These are phyloP conservation scores for Saprolegnia parasitica DNA, from an alignment of 352 stramenopile genomes.

Conservation along the genomic window DNA sequence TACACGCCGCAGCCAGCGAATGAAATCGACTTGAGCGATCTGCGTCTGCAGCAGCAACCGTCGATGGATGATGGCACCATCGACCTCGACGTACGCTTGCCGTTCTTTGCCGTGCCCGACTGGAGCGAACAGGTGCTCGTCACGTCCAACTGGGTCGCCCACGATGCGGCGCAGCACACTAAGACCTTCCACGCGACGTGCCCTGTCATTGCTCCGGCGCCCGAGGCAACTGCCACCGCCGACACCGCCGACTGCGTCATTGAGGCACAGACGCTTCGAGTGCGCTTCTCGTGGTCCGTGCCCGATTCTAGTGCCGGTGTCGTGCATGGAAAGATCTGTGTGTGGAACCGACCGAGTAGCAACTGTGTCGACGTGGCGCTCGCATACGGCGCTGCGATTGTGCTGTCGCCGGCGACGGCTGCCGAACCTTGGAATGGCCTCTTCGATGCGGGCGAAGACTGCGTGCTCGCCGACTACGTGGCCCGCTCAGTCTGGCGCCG, in stretches of 20 bases:
- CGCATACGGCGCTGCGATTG: not conserved
- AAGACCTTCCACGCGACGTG: not conserved
- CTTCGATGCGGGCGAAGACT: slow-evolving; percentile 20
- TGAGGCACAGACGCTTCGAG: not conserved
- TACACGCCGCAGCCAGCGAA: not conserved
- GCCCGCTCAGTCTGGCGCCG: not conserved
- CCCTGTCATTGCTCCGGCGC: not conserved
- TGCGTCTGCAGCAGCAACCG: not conserved
- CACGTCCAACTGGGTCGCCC: not conserved
- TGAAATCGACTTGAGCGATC: not conserved
- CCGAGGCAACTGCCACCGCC: not conserved
- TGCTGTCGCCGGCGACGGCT: not conserved
- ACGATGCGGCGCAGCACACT: not conserved
- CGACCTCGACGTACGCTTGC: not conserved
- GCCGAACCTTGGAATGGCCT: slow-evolving; percentile 3
- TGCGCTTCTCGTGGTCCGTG: slow-evolving; percentile 9
- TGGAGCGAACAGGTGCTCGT: not conserved
- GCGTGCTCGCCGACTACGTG: slow-evolving; percentile 2
- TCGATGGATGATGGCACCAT: not conserved
- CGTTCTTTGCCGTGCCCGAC: slow-evolving; percentile 19
- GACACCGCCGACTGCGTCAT: not conserved
- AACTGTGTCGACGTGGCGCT: slow-evolving; percentile 11
- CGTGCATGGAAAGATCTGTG: not conserved
- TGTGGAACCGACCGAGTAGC: not conserved
- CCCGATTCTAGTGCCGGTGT: not conserved